Evolutionary conservation across 768 basidiomycete genomes (phyloP), one percentile per base, ranked within the genome.

Genomic region (Russula griseocarnosa): DNA sequence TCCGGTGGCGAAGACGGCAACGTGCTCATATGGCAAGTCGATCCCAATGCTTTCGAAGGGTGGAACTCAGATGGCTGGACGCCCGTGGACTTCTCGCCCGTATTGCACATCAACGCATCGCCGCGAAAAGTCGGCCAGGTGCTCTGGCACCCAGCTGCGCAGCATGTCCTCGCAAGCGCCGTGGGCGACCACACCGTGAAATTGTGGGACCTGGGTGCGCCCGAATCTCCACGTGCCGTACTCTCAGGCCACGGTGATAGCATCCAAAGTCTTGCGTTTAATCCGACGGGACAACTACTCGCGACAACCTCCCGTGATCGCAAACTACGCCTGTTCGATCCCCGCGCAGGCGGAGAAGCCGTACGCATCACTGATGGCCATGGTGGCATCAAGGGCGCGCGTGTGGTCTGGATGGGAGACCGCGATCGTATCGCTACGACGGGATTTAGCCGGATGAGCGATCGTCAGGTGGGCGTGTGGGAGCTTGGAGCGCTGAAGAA

Each of bases 401-500:
- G 96, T 20, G 88, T 94, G 4, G 79, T 82, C 30, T 98, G 92
- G 91, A 85, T 97, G 84, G 96, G 97, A 50, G 90, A 92, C 16
- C 38, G 38, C 38, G 38, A 40, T 18, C 38, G 38, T 18, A 40
- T 40, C 16, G 38, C 38, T 40, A 40, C 38, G 16, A 99, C 96
- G 16, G 96, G 96, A 0, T 98, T 98, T 76, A 93, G 90, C 76
- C 92, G 86, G 75, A 96, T 95, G 92, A 92, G 90, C 54, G 96
- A 99, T 73, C 82, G 96, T 10, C 94, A 99, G 74, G 81, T 94
- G 38, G 81, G 79, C 60, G 76, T 99, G 50, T 99, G 95, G 96
- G 94, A 98, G 72, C 84, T 90, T 2, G 83, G 87, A 11, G 80
- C 85, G 16, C 74, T 98, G 58, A 79, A 75, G 46, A 93, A 84